Base-by-base conservation (phyloP, 2,329 filamentous ascomycete genomes). In the Elsinoe ampelina region DNA sequence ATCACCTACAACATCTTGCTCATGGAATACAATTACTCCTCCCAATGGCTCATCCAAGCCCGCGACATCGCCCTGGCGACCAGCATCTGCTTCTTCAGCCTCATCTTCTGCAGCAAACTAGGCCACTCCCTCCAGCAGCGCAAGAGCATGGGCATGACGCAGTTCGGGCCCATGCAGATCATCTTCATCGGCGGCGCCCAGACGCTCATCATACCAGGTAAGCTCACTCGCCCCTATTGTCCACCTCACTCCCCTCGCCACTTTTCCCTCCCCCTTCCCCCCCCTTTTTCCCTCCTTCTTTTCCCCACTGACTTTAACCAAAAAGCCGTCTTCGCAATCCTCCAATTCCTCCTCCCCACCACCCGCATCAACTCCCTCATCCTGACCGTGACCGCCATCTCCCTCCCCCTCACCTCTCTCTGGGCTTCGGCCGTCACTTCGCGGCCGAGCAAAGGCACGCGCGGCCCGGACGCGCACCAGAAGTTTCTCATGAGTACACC, bases 101-200 rank as follows among this genome's bases (percentile, higher is more conserved):
- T 72, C n/a, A 69, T 85, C 58, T 86, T 87, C 67, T 75, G 79
- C 38, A 70, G 67, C 57, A 87, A 86, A 68, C 73, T 87, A 3
- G 78, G 77, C 5, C 72, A 76, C 60, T 81, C 81, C 5, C 77
- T 86, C 34, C 66, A 73, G 7, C 72, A 79, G 60, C 77, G 84
- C 19, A 76, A 73, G 56, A 73, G 72, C 62, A 71, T 86, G 59
- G 80, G 81, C 1, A 72, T 85, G 63, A 75, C 72, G 57, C 77
- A 80, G 56, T 85, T 84, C 64, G 81, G 81, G 8, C 80, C 81
- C 1, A 81, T 86, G 75, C 80, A 84, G 62, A 77, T 84, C 57
- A 80, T 86, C 59, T 84, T 84, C 66, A 77, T 85, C 63, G 84
- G 85, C 77, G 80, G 81, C 48, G 82, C 80, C 60, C 83, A 85